Base-by-base conservation (phyloP, 352 stramenopile genomes). In the Phytophthora gonapodyides region DNA sequence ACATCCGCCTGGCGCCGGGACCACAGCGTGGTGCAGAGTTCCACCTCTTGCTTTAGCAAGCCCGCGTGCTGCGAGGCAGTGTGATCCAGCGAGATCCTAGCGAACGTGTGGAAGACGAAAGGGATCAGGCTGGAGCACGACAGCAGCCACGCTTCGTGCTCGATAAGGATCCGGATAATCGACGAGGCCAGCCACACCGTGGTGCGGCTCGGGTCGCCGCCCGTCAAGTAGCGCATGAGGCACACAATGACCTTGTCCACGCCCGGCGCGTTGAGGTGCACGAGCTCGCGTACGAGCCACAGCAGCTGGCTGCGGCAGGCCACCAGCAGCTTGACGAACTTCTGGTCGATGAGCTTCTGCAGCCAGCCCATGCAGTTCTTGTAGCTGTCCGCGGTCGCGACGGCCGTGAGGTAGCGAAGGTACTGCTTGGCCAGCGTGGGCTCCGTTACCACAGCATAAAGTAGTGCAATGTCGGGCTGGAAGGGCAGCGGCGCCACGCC, bases 81-180 rank as follows among this genome's bases (percentile, higher is more conserved):
- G 56, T 93, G 82, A 55, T 94, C 83, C 12, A 89, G 71, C 9
- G 76, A 82, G 50, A 92, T 88, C 8, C 84, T 71, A 3, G 70
- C 82, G 58, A 92, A 92, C 1, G 84, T 89, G 49, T 93, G 82
- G 38, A 93, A 93, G 7, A 92, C 84, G 44, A 89, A 93, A 11
- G 84, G 84, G 33, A 91, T 92, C 13, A 94, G 69, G 31, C 68
- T 86, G 21, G 84, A 82, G 51, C 78, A 81, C 5, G 82, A 84
- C 19, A 94, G 59, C 47, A 94, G 52, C 84, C 84, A 94, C 7
- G 73, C 37, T 61, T 94, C 84, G 58, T 93, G 84, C 55, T 93
- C 84, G 27, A 87, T 84, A 16, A 93, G 57, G 41, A 93, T 85
- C 33, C 81, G 79, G 30, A 93, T 85, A 59, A 89, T 84, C 1